Evolutionary conservation across 2,329 filamentous ascomycete species (phyloP).

Genomic region (Escovopsis sp.): DNA sequence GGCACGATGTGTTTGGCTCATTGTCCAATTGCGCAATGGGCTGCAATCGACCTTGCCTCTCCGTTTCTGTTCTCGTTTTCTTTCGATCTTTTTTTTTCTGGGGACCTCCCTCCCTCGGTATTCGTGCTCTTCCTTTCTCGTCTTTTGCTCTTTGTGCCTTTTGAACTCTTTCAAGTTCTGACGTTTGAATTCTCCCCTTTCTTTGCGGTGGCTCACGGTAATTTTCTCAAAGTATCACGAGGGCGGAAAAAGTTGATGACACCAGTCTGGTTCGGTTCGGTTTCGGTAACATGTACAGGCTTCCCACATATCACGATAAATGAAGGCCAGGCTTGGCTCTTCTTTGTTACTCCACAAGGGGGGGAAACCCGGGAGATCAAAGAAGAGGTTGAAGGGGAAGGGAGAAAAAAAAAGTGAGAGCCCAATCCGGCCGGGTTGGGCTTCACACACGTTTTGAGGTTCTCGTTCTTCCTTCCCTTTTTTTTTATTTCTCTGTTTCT

Average conservation of each 20-base stretch:
- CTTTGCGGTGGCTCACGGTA: slow-evolving; percentile 6
- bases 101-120: too few species aligned
- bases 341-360: too few species aligned
- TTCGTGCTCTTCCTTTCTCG: too few species aligned
- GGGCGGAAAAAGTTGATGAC: slow-evolving; percentile 5
- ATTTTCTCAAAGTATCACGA: slow-evolving; percentile 5
- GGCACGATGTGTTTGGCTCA: too few species aligned
- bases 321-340: slow-evolving; percentile 6
- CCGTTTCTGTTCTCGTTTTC: too few species aligned
- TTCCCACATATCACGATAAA: slow-evolving; percentile 14
- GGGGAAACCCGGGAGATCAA: too few species aligned
- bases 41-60: too few species aligned
- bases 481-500: slow-evolving; percentile 2
- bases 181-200: slow-evolving; percentile 1
- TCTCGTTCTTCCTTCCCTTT: slow-evolving; percentile 1
- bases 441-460: too few species aligned
- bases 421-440: neutral
- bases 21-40: too few species aligned
- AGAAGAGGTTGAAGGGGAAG: too few species aligned
- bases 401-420: slow-evolving; percentile 1
- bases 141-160: too few species aligned
- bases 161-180: neutral
- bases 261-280: slow-evolving; percentile 5
- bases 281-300: slow-evolving; percentile 14
- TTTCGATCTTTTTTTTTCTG: too few species aligned